These are phyloP conservation scores for Moelleriella libera DNA, from an alignment of 2,329 filamentous ascomycete species.

Conservation along the genomic window DNA sequence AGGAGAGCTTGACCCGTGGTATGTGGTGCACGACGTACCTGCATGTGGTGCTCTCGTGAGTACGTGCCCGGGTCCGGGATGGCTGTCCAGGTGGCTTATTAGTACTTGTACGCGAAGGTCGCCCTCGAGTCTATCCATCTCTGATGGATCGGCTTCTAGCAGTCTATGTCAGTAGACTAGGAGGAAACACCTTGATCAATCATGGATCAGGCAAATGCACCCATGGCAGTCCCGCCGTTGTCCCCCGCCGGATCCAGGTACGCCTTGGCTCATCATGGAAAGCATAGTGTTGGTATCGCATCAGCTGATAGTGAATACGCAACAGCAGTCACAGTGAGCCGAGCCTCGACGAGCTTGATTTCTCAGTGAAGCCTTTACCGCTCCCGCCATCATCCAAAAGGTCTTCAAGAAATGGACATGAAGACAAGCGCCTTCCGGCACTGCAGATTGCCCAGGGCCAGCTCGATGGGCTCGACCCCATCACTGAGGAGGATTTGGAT, in stretches of 20 bases:
- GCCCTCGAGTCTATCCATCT: too few relatives aligned
- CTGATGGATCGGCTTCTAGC: too few relatives aligned
- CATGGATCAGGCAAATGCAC: background rate
- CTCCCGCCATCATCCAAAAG: background rate
- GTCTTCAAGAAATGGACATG: background rate
- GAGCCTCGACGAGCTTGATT: slow-evolving; percentile 4
- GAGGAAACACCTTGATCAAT: background rate
- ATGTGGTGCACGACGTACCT: too few relatives aligned
- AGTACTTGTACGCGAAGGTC: too few relatives aligned
- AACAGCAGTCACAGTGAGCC: slow-evolving; percentile 4
- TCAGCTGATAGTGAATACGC: too few relatives aligned
- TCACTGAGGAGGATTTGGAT: slow-evolving; percentile 20
- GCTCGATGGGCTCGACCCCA: slow-evolving; percentile 19
- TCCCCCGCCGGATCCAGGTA: background rate
- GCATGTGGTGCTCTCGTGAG: too few relatives aligned
- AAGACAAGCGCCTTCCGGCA: slow-evolving; percentile 2
- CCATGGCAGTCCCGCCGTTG: background rate
- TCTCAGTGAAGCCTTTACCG: slow-evolving; percentile 5
- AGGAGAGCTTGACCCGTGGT: too few relatives aligned
- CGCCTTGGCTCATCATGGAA: background rate
- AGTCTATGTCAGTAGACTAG: background rate
- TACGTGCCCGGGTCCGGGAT: too few relatives aligned
- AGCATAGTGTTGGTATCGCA: too few relatives aligned
- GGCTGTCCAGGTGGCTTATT: too few relatives aligned
- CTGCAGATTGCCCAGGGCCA: slow-evolving; percentile 5